A percentile compares a stretch with the other conserved stretches of the same genome.
phyloP scores from a whole-genome alignment of 2,329 filamentous ascomycete genomes.

The Apiospora arundinis region DNA sequence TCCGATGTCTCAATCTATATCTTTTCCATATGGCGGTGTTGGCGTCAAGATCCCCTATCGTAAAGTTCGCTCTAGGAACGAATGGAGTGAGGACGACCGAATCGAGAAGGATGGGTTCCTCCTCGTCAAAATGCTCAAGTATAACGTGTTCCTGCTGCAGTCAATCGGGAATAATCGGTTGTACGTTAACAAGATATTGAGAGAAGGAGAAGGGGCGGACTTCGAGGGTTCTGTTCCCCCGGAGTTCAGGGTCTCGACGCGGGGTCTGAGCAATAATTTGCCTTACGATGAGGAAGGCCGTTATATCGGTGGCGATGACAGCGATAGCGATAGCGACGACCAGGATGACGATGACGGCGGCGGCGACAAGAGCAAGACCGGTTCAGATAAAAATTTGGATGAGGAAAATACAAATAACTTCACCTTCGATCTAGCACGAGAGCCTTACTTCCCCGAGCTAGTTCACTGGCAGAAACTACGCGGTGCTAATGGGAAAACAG shows the following conservation, averaged over 20 bases:
- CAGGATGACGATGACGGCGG: not conserved
- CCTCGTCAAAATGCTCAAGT: not conserved
- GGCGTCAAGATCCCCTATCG: not conserved
- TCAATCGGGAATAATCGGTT: not conserved
- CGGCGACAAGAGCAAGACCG: not conserved
- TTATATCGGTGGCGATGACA: not conserved
- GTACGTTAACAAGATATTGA: not conserved
- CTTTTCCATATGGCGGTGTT: not conserved
- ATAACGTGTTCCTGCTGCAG: not conserved
- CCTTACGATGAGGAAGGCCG: not conserved
- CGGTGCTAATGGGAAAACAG: not conserved
- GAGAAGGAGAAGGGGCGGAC: too few species aligned
- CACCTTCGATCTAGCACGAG: not conserved
- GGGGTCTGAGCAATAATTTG: not conserved
- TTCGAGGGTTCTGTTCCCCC: not conserved
- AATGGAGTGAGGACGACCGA: not conserved
- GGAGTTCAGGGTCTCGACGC: not conserved
- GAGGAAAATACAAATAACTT: not conserved
- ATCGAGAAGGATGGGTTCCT: conserved; percentile 4
- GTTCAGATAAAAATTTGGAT: not conserved
- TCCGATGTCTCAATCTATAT: not conserved
- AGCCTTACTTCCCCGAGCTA: not conserved
- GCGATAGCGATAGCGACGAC: not conserved
- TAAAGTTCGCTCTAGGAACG: not conserved
- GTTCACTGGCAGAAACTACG: not conserved